These are phyloP conservation scores for Panicum miliaceum DNA, from an alignment of 176 grass and related monocot species.

Conservation along the genomic window DNA sequence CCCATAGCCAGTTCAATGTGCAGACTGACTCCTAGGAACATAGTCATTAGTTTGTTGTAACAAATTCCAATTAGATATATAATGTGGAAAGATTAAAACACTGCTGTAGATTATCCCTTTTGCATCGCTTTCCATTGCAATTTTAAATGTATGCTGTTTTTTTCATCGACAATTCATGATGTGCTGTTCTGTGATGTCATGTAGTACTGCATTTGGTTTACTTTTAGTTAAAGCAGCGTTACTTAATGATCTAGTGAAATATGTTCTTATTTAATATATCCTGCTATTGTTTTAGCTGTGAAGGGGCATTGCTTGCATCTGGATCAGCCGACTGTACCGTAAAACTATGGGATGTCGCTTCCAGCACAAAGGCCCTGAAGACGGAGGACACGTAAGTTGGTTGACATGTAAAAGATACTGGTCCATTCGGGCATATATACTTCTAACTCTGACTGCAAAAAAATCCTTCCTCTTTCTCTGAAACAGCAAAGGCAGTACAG, in stretches of 20 bases:
- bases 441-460: conserved; percentile 26
- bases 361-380: conserved; percentile 76
- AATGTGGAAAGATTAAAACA: conserved; percentile 4
- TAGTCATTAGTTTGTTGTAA: not conserved
- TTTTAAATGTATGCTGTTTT: not conserved
- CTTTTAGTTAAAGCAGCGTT: conserved; percentile 7
- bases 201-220: not conserved
- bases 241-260: not conserved
- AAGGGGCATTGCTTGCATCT: conserved; percentile 93
- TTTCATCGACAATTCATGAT: conserved; percentile 6
- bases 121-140: conserved; percentile 23
- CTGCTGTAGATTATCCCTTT: conserved; percentile 9
- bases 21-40: not conserved
- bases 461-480: conserved; percentile 1
- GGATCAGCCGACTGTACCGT: conserved; percentile 91
- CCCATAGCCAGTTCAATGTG: conserved; percentile 10
- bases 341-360: conserved; percentile 92
- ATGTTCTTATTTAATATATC: not conserved
- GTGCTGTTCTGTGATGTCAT: not conserved
- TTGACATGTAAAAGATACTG: conserved; percentile 8
- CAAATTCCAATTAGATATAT: conserved; percentile 14
- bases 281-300: conserved; percentile 61
- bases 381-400: conserved; percentile 68
- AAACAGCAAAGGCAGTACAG: conserved; percentile 70
- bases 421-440: not conserved